Conservation (phyloP, 2,329 filamentous ascomycete species). For the Exophiala viscosa region DNA sequence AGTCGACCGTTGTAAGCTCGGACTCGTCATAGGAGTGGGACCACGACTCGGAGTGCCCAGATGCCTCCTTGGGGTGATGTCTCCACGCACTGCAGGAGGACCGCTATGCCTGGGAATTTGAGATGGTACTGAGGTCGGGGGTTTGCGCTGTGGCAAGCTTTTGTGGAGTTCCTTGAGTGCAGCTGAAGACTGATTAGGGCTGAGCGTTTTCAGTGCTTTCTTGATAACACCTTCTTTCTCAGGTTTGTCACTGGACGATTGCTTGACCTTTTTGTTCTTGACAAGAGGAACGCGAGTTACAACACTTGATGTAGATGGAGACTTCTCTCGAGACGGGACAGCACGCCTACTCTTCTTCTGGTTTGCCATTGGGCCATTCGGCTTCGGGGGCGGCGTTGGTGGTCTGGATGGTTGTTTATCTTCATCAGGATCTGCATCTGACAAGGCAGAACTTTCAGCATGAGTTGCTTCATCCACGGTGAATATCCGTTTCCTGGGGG, state of each 20-base stretch:
- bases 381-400: slow-evolving; percentile 10
- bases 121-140: slow-evolving; percentile 2
- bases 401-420: slow-evolving; percentile 10
- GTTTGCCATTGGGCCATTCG: slow-evolving; percentile 22
- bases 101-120: slow-evolving; percentile 11
- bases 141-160: slow-evolving; percentile 8
- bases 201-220: slow-evolving; percentile 28
- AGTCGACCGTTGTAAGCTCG: slow-evolving; percentile 14
- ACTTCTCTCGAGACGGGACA: slow-evolving; percentile 11
- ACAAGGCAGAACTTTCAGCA: slow-evolving; percentile 8
- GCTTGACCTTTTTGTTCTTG: slow-evolving; percentile 18
- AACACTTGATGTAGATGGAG: slow-evolving; percentile 5
- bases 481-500: slow-evolving; percentile 15
- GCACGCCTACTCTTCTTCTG: slow-evolving; percentile 29
- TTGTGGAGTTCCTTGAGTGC: slow-evolving; percentile 21
- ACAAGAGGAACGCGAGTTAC: slow-evolving; percentile 17
- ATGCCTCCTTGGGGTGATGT: slow-evolving; percentile 12
- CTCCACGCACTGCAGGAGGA: slow-evolving; percentile 12
- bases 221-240: slow-evolving; percentile 25
- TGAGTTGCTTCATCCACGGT: slow-evolving; percentile 21
- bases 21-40: slow-evolving; percentile 22
- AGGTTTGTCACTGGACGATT: slow-evolving; percentile 8
- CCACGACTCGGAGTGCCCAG: slow-evolving; percentile 17
- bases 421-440: slow-evolving; percentile 8
- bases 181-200: slow-evolving; percentile 26